These are phyloP conservation scores for Calophaca sinica DNA, from an alignment of 306 rosid species.

Conservation along the genomic window DNA sequence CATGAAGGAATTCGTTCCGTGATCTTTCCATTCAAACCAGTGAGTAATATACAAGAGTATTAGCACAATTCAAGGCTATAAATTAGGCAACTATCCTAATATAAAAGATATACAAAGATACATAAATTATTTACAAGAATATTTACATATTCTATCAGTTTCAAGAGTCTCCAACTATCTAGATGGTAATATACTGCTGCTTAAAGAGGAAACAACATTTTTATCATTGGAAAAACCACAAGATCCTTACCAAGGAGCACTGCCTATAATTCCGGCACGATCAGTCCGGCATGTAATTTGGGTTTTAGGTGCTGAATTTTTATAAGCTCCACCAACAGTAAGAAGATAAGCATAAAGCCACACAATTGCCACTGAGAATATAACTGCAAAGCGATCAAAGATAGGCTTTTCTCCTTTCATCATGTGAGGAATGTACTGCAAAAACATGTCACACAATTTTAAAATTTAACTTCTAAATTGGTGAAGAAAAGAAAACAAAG, in stretches of 20 bases:
- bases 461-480: not conserved
- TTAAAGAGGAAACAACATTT: slow-evolving; percentile 13
- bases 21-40: no score
- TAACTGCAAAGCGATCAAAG: slow-evolving; percentile 49
- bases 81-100: no score
- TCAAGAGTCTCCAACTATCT: not conserved
- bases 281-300: slow-evolving; percentile 53
- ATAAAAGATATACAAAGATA: no score
- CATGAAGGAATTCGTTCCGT: no score
- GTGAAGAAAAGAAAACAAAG: not conserved
- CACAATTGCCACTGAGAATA: slow-evolving; percentile 50
- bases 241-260: slow-evolving; percentile 75
- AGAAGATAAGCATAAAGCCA: slow-evolving; percentile 56
- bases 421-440: slow-evolving; percentile 56
- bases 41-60: no score
- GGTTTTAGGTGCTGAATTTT: slow-evolving; percentile 49
- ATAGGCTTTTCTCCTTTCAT: slow-evolving; percentile 50
- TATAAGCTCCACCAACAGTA: slow-evolving; percentile 51
- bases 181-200: not conserved
- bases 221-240: not conserved
- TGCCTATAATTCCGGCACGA: slow-evolving; percentile 51
- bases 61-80: no score
- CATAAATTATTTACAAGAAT: no score
- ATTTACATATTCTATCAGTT: no score
- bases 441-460: not conserved